phyloP scores from a whole-genome alignment of 805 yeast genomes.

The Myxozyma melibiosi region DNA sequence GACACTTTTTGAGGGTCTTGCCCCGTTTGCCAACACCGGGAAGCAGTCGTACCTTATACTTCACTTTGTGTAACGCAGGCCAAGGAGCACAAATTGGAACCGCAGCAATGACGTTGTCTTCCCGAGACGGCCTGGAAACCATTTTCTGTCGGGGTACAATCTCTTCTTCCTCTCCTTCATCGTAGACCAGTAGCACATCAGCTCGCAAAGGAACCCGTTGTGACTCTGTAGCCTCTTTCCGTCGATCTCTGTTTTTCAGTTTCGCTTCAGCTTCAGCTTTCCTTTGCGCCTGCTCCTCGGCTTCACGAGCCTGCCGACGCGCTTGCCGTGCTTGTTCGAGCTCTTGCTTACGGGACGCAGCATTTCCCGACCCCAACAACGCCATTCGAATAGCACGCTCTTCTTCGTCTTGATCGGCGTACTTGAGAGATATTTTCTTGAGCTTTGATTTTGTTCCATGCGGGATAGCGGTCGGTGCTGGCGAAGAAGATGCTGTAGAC shows the following conservation, averaged over 20 bases:
- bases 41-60: slow-evolving; percentile 80
- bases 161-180: slow-evolving; percentile 41
- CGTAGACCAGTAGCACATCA: slow-evolving; percentile 26
- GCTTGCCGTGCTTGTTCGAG: slow-evolving; percentile 32
- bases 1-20: slow-evolving; percentile 71
- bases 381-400: slow-evolving; percentile 76
- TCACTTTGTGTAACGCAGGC: slow-evolving; percentile 70
- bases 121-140: slow-evolving; percentile 38
- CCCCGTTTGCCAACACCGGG: slow-evolving; percentile 84
- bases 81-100: slow-evolving; percentile 94
- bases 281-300: slow-evolving; percentile 22
- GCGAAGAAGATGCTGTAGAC: slow-evolving; percentile 1
- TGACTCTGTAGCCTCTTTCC: slow-evolving; percentile 30
- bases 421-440: slow-evolving; percentile 79
- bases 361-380: slow-evolving; percentile 78
- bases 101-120: slow-evolving; percentile 61
- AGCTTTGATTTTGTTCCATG: slow-evolving; percentile 86
- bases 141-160: slow-evolving; percentile 50
- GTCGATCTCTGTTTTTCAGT: slow-evolving; percentile 42
- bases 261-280: slow-evolving; percentile 38
- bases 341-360: slow-evolving; percentile 13
- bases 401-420: slow-evolving; percentile 89
- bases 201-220: slow-evolving; percentile 30
- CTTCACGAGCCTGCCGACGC: slow-evolving; percentile 33
- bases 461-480: slow-evolving; percentile 46